Base-by-base conservation (phyloP, 306 rosid species). In the Astragalus glycyphyllos region DNA sequence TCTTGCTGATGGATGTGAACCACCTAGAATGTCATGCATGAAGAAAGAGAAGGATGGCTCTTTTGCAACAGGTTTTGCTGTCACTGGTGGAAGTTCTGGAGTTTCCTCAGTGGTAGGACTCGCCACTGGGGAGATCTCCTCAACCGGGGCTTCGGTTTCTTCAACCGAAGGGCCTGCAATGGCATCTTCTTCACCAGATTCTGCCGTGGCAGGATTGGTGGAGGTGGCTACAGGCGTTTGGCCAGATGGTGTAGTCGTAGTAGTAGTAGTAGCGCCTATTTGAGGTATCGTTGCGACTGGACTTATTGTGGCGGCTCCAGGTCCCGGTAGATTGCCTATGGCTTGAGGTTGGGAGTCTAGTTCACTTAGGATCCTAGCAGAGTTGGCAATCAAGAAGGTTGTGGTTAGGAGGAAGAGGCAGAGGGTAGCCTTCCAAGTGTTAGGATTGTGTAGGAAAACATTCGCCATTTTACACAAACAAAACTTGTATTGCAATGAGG, bases 21-120 rank as follows among this genome's bases (percentile, higher is more conserved):
- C 96, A 0, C 97, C 96, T 1, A 88, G 66, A 1, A 91, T 75
- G 81, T 91, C 96, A 66, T 88, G 97, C 96, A 91, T 82, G 89
- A 76, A 91, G 71, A 91, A 91, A 20, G 91, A 84, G 34, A 91
- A 15, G 0, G 81, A 29, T 2, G 96, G 77, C 58, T 65, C 67
- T 35, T 58, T 71, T 0, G 72, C 38, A 0, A 57, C n/a, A 6
- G 65, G 55, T 1, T 15, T 62, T 10, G 59, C 59, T 1, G 57
- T 8, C 7, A 7, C 69, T 45, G 15, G 81, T 55, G 77, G 84
- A 8, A 49, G 56, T 0, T 68, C 61, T 50, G 74, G 69, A 1
- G 73, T 72, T 40, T 62, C 72, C 4, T 55, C 70, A 0, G 67
- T 64, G 12, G 41, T 2, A 6, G 59, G 72, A 49, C 69, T 67